Base-by-base conservation (phyloP, 2,329 filamentous ascomycete species). In the Herpotrichia juniperi region DNA sequence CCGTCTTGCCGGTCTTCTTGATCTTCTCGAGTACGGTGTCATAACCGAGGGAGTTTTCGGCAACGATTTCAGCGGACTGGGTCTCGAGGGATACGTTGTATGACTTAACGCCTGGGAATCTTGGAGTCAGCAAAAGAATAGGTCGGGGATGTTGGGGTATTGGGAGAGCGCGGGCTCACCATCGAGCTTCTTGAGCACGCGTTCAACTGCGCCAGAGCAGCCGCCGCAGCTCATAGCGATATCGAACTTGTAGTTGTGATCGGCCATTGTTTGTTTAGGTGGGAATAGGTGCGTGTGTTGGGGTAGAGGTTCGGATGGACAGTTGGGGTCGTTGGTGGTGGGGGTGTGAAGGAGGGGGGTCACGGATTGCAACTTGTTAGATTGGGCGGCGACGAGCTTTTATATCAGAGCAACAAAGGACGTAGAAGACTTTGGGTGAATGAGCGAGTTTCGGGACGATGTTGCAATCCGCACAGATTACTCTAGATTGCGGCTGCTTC, bases 211-310 rank as follows among this genome's bases (percentile, higher is more conserved):
- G 69, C 93, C 92, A 40, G 93, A 97, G 87, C 94, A 99, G 75
- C 94, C 94, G 73, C 90, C 86, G 80, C 94, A 99, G 82, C 82
- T 89, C 94, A 99, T 99, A 77, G 81, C 83, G 75, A 97, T 86
- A 77, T 93, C 87, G 83, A 97, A 97, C 76, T 94, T 91, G 88
- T 97, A 97, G 64, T 86, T 90, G 81, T 96, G 91, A 66, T 88
- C 86, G 54, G 72, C 64, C 35, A 22, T 46, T 47, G 30, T 42
- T 31, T 31, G 47, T 49, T 17, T 48, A 30, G 48, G 45, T 46
- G 45, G 17, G 26, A 25, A 25, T 26, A 46, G 24, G 28, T 34
- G 39, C n/a, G 14, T 21, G 46, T 31, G 46, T 51, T 31, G 14
- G 39, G 39, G 43, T 50, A 34, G 12, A 26, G 24, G 50, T 12